phyloP scores from a whole-genome alignment of 495 filamentous ascomycete genomes.

The Penicillium paxilli region DNA sequence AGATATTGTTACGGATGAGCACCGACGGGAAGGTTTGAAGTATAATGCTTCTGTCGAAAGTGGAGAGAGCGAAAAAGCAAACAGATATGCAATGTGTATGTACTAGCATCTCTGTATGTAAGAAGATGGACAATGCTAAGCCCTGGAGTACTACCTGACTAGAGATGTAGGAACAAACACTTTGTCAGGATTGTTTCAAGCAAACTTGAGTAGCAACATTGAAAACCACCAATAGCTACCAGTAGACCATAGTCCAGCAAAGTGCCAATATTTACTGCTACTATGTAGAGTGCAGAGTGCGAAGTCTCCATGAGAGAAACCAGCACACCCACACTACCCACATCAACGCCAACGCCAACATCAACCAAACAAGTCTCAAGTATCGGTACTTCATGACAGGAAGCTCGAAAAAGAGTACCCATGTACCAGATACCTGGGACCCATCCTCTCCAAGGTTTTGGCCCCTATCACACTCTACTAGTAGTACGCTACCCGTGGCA shows the following conservation, averaged over 20 bases:
- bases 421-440: conserved; percentile 23
- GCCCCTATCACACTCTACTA: background rate
- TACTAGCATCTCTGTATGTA: no score
- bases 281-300: no score
- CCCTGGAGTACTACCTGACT: no score
- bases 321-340: no score
- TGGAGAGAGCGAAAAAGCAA: background rate
- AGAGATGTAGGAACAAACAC: background rate
- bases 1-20: conserved; percentile 14
- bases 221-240: no score
- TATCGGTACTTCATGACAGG: conserved; percentile 3
- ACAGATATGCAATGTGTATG: background rate
- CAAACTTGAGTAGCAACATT: no score
- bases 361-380: no score
- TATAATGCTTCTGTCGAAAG: background rate
- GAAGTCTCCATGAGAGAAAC: no score
- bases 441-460: conserved; percentile 3
- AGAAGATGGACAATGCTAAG: no score
- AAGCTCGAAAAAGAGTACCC: conserved; percentile 12
- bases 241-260: no score
- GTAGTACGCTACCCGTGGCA: conserved; percentile 3
- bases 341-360: background rate
- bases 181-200: no score
- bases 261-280: no score
- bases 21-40: background rate